Conservation (phyloP, 768 basidiomycete genomes). For the Amanita jacksonii region DNA sequence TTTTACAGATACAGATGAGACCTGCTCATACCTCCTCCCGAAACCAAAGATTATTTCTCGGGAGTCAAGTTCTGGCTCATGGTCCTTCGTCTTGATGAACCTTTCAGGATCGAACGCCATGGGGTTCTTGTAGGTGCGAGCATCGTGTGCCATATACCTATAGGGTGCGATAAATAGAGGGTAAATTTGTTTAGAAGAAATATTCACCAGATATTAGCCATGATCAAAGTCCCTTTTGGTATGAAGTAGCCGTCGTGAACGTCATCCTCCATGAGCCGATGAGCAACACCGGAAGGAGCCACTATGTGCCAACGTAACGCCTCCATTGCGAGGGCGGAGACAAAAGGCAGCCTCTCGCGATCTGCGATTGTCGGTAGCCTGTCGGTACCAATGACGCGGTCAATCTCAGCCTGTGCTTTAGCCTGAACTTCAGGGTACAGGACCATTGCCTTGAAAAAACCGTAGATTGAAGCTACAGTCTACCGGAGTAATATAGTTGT, state of each 20-base stretch:
- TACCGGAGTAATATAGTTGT: no score
- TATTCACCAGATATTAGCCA: slow-evolving; percentile 25
- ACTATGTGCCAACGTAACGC: slow-evolving; percentile 27
- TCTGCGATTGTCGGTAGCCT: slow-evolving; percentile 30
- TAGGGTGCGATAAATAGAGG: neutral
- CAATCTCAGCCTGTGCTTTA: slow-evolving; percentile 35
- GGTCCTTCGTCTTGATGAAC: slow-evolving; percentile 28
- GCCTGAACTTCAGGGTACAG: slow-evolving; percentile 28
- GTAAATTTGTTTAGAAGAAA: no score
- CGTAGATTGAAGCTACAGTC: slow-evolving; percentile 30
- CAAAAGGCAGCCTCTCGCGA: no score
- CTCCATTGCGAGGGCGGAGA: slow-evolving; percentile 29
- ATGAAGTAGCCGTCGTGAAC: slow-evolving; percentile 34
- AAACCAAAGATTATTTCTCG: no score
- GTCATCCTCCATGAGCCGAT: slow-evolving; percentile 33
- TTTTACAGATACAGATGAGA: no score
- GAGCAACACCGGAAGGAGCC: slow-evolving; percentile 23
- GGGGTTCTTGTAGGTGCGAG: slow-evolving; percentile 32
- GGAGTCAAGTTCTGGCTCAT: slow-evolving; percentile 34
- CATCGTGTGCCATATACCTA: slow-evolving; percentile 35
- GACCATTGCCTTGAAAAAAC: slow-evolving; percentile 31
- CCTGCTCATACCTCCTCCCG: slow-evolving; percentile 33
- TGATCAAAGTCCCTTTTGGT: slow-evolving; percentile 29
- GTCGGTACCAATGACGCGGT: slow-evolving; percentile 29
- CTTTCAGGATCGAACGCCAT: slow-evolving; percentile 37